phyloP scores from a whole-genome alignment of 495 filamentous ascomycete genomes.

The Annulohypoxylon moriforme region DNA sequence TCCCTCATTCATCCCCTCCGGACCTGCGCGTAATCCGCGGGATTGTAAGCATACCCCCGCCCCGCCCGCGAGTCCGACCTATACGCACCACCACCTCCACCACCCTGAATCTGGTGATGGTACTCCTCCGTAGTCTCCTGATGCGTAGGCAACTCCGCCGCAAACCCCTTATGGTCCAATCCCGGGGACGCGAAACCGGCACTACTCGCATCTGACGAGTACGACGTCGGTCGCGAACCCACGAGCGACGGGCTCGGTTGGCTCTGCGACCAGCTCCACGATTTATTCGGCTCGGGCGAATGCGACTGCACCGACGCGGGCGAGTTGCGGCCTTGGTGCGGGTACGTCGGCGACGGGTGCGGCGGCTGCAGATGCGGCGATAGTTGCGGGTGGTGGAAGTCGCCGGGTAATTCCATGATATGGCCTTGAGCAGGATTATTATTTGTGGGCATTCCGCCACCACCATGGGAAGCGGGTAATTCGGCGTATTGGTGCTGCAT shows the following conservation, averaged over 20 bases:
- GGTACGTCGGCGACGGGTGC: conserved; percentile 30
- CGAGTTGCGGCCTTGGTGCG: conserved; percentile 40
- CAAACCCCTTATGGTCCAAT: conserved; percentile 52
- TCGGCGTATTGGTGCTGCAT: conserved; percentile 39
- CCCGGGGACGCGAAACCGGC: conserved; percentile 49
- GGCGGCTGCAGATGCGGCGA: conserved; percentile 44
- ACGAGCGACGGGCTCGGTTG: conserved; percentile 47
- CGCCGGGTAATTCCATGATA: conserved; percentile 60
- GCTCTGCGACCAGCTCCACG: conserved; percentile 46
- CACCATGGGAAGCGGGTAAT: conserved; percentile 21
- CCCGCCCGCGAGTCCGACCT: conserved; percentile 39
- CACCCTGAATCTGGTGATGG: conserved; percentile 23
- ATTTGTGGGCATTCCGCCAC: conserved; percentile 6
- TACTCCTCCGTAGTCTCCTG: conserved; percentile 57
- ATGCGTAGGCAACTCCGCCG: conserved; percentile 51
- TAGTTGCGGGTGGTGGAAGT: conserved; percentile 53
- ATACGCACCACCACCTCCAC: conserved; percentile 1
- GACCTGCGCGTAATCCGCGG: conserved; percentile 55
- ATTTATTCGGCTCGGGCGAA: conserved; percentile 38
- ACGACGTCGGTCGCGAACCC: conserved; percentile 51
- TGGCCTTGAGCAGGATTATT: conserved; percentile 24
- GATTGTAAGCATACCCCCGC: conserved; percentile 55
- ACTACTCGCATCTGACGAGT: conserved; percentile 44
- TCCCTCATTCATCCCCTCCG: conserved; percentile 11
- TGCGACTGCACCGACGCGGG: conserved; percentile 50